Base-by-base conservation (phyloP, 768 basidiomycete species). In the Lactarius tabidus region DNA sequence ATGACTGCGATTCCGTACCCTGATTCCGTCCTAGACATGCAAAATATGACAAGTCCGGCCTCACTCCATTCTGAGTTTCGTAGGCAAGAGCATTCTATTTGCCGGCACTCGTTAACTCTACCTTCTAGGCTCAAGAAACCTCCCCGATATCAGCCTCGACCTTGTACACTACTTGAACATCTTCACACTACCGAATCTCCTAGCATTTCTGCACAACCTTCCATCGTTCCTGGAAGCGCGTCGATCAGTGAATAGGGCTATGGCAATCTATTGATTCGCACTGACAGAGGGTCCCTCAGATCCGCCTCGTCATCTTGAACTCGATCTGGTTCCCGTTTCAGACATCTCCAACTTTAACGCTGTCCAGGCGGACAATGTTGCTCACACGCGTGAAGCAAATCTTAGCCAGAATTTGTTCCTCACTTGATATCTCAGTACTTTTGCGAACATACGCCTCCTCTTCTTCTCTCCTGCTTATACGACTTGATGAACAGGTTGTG, bases 301-400 rank as follows among this genome's bases (percentile, higher is more conserved):
- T 79, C 39, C 78, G 82, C 1, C 77, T 91, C 18, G 79, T 92
- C 14, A 82, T 89, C 31, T 74, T 91, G 53, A 85, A 83, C 71
- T 88, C 86, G 3, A 77, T 91, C 33, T 85, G 85, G 28, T 88
- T 85, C 70, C 84, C 85, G 2, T 87, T 91, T 65, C 88, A 90
- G 72, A 74, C 77, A 15, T 72, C 76, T 23, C 72, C 80, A 1
- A 72, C 77, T 45, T 69, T 87, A 35, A 71, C 74, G 14, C 69
- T 69, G 12, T 71, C 77, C 14, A 78, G 75, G 56, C 82, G 76
- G 71, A 79, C 72, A 35, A 74, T 74, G 14, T 72, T 85, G 51
- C 72, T 89, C 7, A 82, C 83, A 20, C 77, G 74, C 57, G 75
- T 88, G 26, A 86, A 84, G 70, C 80, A 84, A 71, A 72, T 71